Evolutionary conservation across 768 basidiomycete genomes (phyloP).

Genomic region (Trametopsis cervina): DNA sequence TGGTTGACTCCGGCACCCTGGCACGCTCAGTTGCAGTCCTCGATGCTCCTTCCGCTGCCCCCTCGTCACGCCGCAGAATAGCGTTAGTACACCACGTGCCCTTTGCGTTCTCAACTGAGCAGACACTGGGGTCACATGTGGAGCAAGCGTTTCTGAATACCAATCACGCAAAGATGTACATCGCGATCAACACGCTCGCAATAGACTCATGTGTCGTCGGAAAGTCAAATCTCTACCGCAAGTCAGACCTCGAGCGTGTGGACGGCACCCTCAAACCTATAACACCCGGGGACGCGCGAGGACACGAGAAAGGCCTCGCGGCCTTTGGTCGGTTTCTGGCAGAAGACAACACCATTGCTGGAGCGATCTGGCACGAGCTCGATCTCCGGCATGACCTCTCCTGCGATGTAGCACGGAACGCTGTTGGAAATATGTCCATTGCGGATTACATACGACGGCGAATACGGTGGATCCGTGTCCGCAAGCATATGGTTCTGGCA

Average conservation of each 20-base stretch:
- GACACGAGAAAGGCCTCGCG: slow-evolving; percentile 48
- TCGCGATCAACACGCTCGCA: slow-evolving; percentile 85
- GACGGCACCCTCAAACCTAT: slow-evolving; percentile 56
- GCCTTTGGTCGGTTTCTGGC: slow-evolving; percentile 87
- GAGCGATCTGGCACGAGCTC: slow-evolving; percentile 90
- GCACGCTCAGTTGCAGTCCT: slow-evolving; percentile 81
- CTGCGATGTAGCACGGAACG: slow-evolving; percentile 84
- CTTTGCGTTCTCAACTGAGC: slow-evolving; percentile 69
- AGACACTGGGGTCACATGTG: slow-evolving; percentile 68
- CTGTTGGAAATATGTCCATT: slow-evolving; percentile 83
- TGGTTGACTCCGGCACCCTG: slow-evolving; percentile 70
- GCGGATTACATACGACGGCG: slow-evolving; percentile 82
- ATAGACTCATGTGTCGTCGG: slow-evolving; percentile 95
- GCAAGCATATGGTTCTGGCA: slow-evolving; percentile 85
- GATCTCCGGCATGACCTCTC: slow-evolving; percentile 84
- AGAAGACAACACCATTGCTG: slow-evolving; percentile 97
- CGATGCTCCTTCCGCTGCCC: slow-evolving; percentile 29
- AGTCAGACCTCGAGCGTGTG: slow-evolving; percentile 77
- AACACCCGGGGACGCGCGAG: slow-evolving; percentile 21
- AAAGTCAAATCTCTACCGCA: slow-evolving; percentile 91
- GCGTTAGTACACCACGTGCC: slow-evolving; percentile 96
- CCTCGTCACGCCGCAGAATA: slow-evolving; percentile 39
- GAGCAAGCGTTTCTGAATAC: slow-evolving; percentile 96
- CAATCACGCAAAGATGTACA: slow-evolving; percentile 97
- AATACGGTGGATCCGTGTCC: slow-evolving; percentile 93